Evolutionary conservation across 208 protist species (phyloP), one percentile per base, ranked within the genome.

Genomic region (Wallacemonas rigidus): DNA sequence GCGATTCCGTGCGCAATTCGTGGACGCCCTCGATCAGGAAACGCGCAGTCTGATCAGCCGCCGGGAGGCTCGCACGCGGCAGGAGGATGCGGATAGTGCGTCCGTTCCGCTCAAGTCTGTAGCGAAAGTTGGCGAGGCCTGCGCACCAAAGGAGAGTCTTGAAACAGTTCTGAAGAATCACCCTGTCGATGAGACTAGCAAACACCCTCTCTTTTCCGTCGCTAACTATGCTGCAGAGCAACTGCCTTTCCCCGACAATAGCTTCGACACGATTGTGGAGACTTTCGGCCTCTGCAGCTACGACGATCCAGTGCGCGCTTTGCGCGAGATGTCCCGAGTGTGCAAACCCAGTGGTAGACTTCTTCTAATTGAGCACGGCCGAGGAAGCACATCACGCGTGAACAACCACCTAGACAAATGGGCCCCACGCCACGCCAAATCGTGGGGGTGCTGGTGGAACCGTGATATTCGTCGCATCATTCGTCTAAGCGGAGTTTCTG

Each of bases 261-360:
- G 83, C 64, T 98, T 97, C 69, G 94, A 98, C 76, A 91, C 89
- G 3, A 85, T 96, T 40, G 86, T 97, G 15, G 92, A 97, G 71
- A 96, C 91, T 81, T 98, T 96, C 74, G 90, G 91, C 8, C 81
- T 98, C 38, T 98, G 94, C 77, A 95, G 90, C 47, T 97, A 91
- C 75, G 92, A 98, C 63, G 92, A 98, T 69, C 94, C 94, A 11
- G 87, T 96, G 26, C 79, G 88, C 47, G 92, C 90, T 6, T 76
- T 98, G 55, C 78, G 85, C 40, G 94, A 98, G 72, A 89, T 97
- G 69, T 92, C 85, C n/a, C 84, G 92, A 12, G 92, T 98, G 35
- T 95, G 88, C 77, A 97, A 95, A 68, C 91, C 91, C 12, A 82
- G 76, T 61, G 94, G 92, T n/a, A 87, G 85, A 53, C 71, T 98